Evolutionary conservation across 257 asterid genomes (phyloP).

Genomic region (Penstemon newberryi): DNA sequence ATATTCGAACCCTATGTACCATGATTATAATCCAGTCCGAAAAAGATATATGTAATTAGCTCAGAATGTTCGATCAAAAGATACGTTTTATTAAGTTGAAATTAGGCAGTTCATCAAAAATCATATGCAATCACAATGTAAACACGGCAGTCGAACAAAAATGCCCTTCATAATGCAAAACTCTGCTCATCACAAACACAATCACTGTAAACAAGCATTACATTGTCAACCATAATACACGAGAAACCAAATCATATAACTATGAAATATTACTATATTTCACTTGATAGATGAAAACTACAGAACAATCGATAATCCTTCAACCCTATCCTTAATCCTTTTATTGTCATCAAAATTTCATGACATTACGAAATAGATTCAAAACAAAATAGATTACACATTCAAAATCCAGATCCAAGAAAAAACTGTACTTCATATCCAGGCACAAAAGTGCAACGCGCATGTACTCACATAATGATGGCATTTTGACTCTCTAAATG

Average conservation of each 20-base stretch:
- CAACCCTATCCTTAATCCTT: conserved; percentile 34
- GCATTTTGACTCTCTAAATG: conserved; percentile 24
- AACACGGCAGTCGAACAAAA: too few relatives aligned
- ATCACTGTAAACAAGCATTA: conserved; percentile 15
- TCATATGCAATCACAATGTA: too few relatives aligned
- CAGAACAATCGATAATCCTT: conserved; percentile 25
- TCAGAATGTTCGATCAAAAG: too few relatives aligned
- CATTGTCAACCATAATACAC: conserved; percentile 15
- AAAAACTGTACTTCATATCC: conserved; percentile 25
- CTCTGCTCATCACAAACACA: not conserved
- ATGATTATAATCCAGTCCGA: too few relatives aligned
- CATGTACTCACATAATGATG: conserved; percentile 33
- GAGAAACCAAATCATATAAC: not conserved
- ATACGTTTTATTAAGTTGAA: too few relatives aligned
- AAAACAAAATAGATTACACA: conserved; percentile 36
- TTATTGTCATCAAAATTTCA: conserved; percentile 39
- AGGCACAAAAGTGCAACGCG: conserved; percentile 23
- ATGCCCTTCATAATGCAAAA: too few relatives aligned
- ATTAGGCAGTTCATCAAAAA: too few relatives aligned
- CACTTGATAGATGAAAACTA: conserved; percentile 23
- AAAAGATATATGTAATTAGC: too few relatives aligned
- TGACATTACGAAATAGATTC: conserved; percentile 30
- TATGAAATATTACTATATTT: not conserved
- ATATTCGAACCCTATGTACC: too few relatives aligned
- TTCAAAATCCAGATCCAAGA: conserved; percentile 35